These are phyloP conservation scores for Peniophora sp. DNA, from an alignment of 1,284 basidiomycete species.

Conservation along the genomic window DNA sequence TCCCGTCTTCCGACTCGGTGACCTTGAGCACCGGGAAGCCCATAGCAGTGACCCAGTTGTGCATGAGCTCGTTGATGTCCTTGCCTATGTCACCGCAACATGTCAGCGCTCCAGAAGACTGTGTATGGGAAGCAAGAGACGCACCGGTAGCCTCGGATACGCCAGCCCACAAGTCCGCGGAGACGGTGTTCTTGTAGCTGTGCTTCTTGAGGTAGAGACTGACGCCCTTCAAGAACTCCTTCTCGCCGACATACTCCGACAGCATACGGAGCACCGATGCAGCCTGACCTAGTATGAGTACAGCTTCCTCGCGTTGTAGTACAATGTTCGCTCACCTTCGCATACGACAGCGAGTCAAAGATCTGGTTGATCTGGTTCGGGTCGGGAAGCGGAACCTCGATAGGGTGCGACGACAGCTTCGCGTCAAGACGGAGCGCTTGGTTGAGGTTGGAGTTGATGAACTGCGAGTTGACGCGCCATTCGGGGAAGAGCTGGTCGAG, in stretches of 20 bases:
- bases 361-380: slow-evolving; percentile 82
- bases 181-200: slow-evolving; percentile 79
- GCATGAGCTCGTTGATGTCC: too few species aligned
- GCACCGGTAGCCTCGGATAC: slow-evolving; percentile 69
- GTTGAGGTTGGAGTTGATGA: slow-evolving; percentile 56
- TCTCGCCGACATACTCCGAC: slow-evolving; percentile 83
- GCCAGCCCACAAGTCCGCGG: slow-evolving; percentile 86
- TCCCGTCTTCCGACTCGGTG: slow-evolving; percentile 53
- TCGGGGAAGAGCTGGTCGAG: slow-evolving; percentile 68
- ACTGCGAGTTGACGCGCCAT: slow-evolving; percentile 67
- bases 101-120: background rate
- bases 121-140: slow-evolving; percentile 1
- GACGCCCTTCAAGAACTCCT: slow-evolving; percentile 81
- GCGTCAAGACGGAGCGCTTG: slow-evolving; percentile 78
- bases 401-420: slow-evolving; percentile 89
- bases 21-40: slow-evolving; percentile 89
- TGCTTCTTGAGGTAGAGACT: slow-evolving; percentile 90
- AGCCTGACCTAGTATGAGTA: slow-evolving; percentile 3
- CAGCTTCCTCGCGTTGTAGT: background rate
- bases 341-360: slow-evolving; percentile 54
- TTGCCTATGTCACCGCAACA: too few species aligned
- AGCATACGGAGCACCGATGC: slow-evolving; percentile 85
- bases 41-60: slow-evolving; percentile 27
- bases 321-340: slow-evolving; percentile 48
- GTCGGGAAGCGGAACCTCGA: slow-evolving; percentile 89